Base-by-base conservation (phyloP, 805 yeast species). In the Cephaloascus fragrans region DNA sequence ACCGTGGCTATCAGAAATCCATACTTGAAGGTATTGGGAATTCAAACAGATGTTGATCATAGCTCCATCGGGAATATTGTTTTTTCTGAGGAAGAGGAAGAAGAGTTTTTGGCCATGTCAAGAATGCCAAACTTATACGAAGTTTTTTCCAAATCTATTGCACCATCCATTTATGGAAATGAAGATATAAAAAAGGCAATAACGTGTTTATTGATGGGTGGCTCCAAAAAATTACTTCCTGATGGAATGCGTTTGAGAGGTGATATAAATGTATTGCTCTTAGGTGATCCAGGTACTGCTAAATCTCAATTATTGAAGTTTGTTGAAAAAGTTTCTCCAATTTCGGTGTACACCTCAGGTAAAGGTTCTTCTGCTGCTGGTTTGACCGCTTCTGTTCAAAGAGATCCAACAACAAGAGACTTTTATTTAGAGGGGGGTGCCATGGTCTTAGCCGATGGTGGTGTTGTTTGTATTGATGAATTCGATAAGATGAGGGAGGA, bases 341-440 rank as follows among this genome's bases (percentile, higher is more conserved):
- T 90, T 42, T 79, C 97, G 3, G 89, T 93, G 31, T 93, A 90
- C 60, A 90, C 99, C 0, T 88, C 97, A 0, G 99, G 99, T 67
- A 93, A 93, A 56, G 99, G 99, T 53, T 90, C 98, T 0, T 90
- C 97, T 9, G 99, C 99, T 2, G 99, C 97, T 2, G 99, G 99
- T 78, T 73, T 93, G 61, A 93, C 99, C 2, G 98, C 98, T 1
- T 83, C 95, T 15, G 97, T 93, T 16, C 98, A 90, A 64, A 74
- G 96, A 57, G 97, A 93, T 57, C 71, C 86, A 1, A 67, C 70
- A 18, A 84, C 96, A 0, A 69, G 96, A 46, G 98, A 93, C 50
- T 93, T 90, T 58, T 90, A 85, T 57, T 67, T 93, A 39, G 99
- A 93, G 72, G 98, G 99, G 43, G 99, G 99, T 62, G 99, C 99